Evolutionary conservation across 2,329 filamentous ascomycete genomes (phyloP).

Genomic region (Trichoderma sp.): DNA sequence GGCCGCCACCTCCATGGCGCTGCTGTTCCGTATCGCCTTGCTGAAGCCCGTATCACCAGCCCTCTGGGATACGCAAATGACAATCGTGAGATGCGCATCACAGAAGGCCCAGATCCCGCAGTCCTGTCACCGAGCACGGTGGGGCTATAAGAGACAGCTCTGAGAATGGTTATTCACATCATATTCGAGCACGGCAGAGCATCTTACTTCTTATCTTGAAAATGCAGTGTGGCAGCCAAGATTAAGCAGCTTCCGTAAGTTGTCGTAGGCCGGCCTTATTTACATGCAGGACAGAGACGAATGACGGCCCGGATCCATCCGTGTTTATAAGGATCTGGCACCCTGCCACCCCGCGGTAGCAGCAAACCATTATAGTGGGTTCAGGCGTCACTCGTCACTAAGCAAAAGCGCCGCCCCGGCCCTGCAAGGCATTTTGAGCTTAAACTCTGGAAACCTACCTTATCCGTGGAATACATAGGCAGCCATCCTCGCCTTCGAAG

Average conservation of each 20-base stretch:
- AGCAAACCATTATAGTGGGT: conserved; percentile 14
- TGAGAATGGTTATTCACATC: neutral
- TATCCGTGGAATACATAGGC: neutral
- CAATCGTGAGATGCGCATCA: neutral
- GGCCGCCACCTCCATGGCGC: neutral
- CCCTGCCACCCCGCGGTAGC: conserved; percentile 22
- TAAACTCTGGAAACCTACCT: neutral
- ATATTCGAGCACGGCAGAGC: neutral
- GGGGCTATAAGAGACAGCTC: neutral
- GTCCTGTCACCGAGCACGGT: neutral
- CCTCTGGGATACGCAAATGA: conserved; percentile 7
- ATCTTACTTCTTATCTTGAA: neutral
- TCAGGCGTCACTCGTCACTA: conserved; percentile 20
- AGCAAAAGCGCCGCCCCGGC: conserved; percentile 18
- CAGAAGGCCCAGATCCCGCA: conserved; percentile 22
- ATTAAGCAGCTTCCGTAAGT: neutral
- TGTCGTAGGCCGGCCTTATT: neutral
- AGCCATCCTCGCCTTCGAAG: neutral
- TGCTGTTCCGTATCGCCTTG: conserved; percentile 6
- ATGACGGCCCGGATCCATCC: neutral
- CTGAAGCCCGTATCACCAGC: neutral
- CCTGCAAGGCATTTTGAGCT: neutral
- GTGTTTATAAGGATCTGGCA: conserved; percentile 3
- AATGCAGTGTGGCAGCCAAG: neutral
- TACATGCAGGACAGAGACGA: neutral